Evolutionary conservation across 768 basidiomycete species (phyloP), one percentile per base, ranked within the genome.

Genomic region (Suillus variegatus): DNA sequence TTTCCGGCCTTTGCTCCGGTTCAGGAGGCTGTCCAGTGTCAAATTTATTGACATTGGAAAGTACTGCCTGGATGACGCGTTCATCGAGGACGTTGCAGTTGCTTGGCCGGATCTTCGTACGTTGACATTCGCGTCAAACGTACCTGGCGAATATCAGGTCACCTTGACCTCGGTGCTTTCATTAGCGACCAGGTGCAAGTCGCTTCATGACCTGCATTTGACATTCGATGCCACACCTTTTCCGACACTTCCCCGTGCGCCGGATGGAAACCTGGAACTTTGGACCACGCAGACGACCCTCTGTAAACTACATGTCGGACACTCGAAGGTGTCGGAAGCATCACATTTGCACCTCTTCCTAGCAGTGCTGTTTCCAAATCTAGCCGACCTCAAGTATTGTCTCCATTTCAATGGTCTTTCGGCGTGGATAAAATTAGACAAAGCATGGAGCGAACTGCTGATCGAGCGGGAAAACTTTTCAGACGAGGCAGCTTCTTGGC

Each of bases 1-100:
- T 35, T 62, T 62, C 28, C 52, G 51, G 16, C 51, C 61, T 46
- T 58, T 58, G 36, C 61, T 62, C 54, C 4, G 4, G 22, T 62
- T 62, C 20, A 12, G 22, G 35, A 32, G 35, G 16, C 54, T 62
- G 13, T 18, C 32, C 18, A 60, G 3, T 62, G 51, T 62, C n/a
- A 12, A n/a, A 9, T 56, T 58, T 18, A 8, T 13, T 16, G 22
- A n/a, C 8, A n/a, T 58, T 9, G 51, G 61, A 12, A 4, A 35
- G 4, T 58, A n/a, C 52, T 9, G 16, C 41, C 51, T 61, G 1
- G 28, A 61, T 12, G 25, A 61, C 36, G 10, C 8, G 13, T 61
- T 61, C 28, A n/a, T 61, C 3, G 22, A 38, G n/a, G 61, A 58
- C n/a, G 18, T 10, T 32, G 28, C 25, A 18, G 49, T 32, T 20